These are phyloP conservation scores for Plasmodium vivax DNA, from an alignment of 169 alveolate genomes.

Conservation along the genomic window DNA sequence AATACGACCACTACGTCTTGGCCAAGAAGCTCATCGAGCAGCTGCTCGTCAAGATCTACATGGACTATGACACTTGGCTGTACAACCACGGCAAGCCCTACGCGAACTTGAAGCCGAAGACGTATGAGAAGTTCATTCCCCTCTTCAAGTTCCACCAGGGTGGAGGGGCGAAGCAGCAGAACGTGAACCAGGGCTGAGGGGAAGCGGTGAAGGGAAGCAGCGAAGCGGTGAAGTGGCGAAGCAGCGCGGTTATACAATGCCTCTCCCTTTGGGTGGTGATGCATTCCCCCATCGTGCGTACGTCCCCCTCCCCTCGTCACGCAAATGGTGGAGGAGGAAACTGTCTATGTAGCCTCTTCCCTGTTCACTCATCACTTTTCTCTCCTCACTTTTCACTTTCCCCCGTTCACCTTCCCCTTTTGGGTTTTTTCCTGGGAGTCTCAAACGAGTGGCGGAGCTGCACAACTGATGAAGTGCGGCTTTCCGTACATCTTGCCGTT, in stretches of 20 bases:
- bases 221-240: neutral
- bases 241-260: neutral
- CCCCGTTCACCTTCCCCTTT: too few species aligned
- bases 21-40: slow-evolving; percentile 92
- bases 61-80: slow-evolving; percentile 87
- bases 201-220: neutral
- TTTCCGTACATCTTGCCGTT: neutral
- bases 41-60: slow-evolving; percentile 88
- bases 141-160: slow-evolving; percentile 36
- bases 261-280: neutral
- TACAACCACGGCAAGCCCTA: slow-evolving; percentile 60
- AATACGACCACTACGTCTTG: slow-evolving; percentile 87
- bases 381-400: too few species aligned
- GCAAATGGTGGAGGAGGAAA: neutral
- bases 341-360: neutral
- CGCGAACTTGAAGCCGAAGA: slow-evolving; percentile 69
- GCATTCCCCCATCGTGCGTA: neutral
- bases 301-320: neutral
- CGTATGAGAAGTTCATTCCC: slow-evolving; percentile 67
- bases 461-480: neutral
- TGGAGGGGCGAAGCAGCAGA: slow-evolving; percentile 7
- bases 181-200: slow-evolving; percentile 5
- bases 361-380: neutral
- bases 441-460: neutral
- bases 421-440: neutral